phyloP scores from a whole-genome alignment of 2,329 filamentous ascomycete genomes.

The Tolypocladium capitatum region DNA sequence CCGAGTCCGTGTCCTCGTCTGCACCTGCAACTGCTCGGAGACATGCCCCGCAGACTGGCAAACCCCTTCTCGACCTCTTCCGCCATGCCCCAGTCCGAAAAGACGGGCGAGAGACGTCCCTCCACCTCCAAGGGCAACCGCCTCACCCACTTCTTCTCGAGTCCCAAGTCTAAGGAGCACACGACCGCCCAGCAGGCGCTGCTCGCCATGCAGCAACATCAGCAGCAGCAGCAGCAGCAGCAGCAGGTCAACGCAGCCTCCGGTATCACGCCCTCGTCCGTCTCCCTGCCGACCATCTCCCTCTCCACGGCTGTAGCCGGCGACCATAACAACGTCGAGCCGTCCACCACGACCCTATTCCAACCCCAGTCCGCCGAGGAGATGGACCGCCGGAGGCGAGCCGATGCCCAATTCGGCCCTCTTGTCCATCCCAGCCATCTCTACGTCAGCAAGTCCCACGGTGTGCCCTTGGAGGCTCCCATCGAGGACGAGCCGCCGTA shows the following conservation, averaged over 20 bases:
- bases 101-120: constrained; percentile 40
- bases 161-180: constrained; percentile 61
- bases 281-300: constrained; percentile 81
- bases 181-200: constrained; percentile 53
- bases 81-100: constrained; percentile 34
- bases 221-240: constrained; percentile 11
- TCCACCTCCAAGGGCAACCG: constrained; percentile 60
- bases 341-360: constrained; percentile 67
- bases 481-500: constrained; percentile 93
- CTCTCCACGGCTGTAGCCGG: constrained; percentile 74
- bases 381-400: constrained; percentile 57
- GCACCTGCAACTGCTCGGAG: constrained; percentile 13
- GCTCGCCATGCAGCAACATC: constrained; percentile 50
- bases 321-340: constrained; percentile 57
- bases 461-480: constrained; percentile 65
- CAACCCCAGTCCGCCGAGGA: constrained; percentile 79
- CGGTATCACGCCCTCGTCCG: constrained; percentile 55
- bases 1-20: not conserved
- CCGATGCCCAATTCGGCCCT: constrained; percentile 85
- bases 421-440: constrained; percentile 67
- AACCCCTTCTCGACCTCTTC: constrained; percentile 42
- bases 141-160: constrained; percentile 70
- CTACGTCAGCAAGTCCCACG: constrained; percentile 80
- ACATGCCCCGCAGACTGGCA: constrained; percentile 46
- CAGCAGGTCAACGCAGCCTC: constrained; percentile 29